Base-by-base conservation (phyloP, 2,329 filamentous ascomycete genomes). In the Microdochium nivale region DNA sequence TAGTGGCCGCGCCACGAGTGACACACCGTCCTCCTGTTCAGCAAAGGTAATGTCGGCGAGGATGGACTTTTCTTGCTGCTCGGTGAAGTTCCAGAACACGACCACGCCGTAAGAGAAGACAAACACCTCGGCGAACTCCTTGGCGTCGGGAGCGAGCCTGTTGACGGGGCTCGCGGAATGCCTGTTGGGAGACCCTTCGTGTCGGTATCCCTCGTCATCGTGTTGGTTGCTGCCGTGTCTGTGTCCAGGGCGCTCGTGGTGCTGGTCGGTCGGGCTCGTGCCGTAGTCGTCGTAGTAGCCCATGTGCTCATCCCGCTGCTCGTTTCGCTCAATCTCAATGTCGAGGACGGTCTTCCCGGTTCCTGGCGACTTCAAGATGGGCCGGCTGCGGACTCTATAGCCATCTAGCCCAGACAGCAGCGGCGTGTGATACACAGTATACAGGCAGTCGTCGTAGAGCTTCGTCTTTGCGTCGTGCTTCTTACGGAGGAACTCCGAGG, bases 81-180 rank as follows among this genome's bases (percentile, higher is more conserved):
- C 91, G 11, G 89, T 92, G 61, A 99, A 96, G 67, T 99, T 99
- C 94, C 94, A 99, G 66, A 99, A 96, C 4, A 99, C 94, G 0
- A 94, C 92, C 1, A 99, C 92, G 21, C 94, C 94, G 64, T 99
- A 99, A 16, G 88, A 92, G 68, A 95, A 97, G 60, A 99, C 86
- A 65, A 96, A 97, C 82, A 97, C 89, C 70, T 99, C 94, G 43
- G 89, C 92, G 64, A 95, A 90, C 52, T 84, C 79, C 62, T 92
- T 84, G 33, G 85, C 81, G 63, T 90, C 83, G 5, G 87, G 80
- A 1, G 80, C 80, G 24, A 89, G 77, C 25, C 81, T 78, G 65
- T 80, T 76, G 56, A 78, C 71, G 24, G 80, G 70, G 62, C 77
- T 75, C 53, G 74, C 60, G 44, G 72, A 73, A 43, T 54, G 53